Evolutionary conservation across 768 basidiomycete genomes (phyloP), one percentile per base, ranked within the genome.

Genomic region (Xerocomus spinulosus): DNA sequence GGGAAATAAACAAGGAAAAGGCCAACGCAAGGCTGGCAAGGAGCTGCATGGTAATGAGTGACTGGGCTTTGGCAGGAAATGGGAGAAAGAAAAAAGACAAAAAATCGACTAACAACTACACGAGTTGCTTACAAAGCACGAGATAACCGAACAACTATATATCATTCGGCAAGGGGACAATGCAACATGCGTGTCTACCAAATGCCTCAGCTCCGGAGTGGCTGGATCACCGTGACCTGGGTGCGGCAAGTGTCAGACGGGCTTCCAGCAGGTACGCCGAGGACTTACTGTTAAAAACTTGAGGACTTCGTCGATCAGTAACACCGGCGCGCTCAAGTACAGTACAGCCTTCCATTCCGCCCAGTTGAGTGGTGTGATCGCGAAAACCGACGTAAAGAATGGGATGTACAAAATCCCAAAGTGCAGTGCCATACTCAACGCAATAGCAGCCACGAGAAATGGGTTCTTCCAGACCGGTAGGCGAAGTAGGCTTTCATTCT

Each of bases 351-450:
- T 82, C 95, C 95, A 99, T 69, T 99, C 95, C 18, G 67, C 68
- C 88, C 85, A 92, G 75, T 97, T 95, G 51, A 99, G 78, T 4
- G 94, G 92, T 1, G 87, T 85, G 65, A 97, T 96, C 35, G 87
- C 89, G 63, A 98, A 97, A 49, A 96, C 62, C 7, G 82, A 73
- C 21, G 90, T 87, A 69, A 99, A 92, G 83, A 96, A 91, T 4
- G 95, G 94, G 29, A 96, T 89, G 66, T 99, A 99, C 53, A 99
- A 77, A 60, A 98, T 97, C 75, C 85, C 87, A 59, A 96, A 80
- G 68, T 98, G 95, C 24, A 98, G 73, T 2, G 70, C 81, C 94
- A 98, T 97, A 66, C 91, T 94, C 45, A 99, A 70, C 14, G 84
- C 66, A 61, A 97, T 90, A 25, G 92, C 92, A 15, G 68, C 91